phyloP scores from a whole-genome alignment of 2,329 filamentous ascomycete genomes.

The Penicillium hordei region DNA sequence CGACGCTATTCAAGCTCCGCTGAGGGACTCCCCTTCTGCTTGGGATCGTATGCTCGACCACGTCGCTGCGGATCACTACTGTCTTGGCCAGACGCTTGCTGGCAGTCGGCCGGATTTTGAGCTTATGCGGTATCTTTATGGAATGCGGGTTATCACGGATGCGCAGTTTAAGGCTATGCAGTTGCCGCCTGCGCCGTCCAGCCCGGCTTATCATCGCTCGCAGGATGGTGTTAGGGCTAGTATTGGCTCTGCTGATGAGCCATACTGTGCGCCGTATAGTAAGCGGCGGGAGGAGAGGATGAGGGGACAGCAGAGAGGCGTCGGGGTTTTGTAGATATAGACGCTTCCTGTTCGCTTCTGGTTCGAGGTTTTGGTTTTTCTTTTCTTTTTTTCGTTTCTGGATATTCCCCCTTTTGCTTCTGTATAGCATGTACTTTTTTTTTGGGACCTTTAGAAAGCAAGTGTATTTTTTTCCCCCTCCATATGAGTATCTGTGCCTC shows the following conservation, averaged over 20 bases:
- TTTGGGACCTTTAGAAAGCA: neutral
- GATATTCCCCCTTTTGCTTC: constrained; percentile 20
- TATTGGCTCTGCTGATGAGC: constrained; percentile 42
- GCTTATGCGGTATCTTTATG: constrained; percentile 48
- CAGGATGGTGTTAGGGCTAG: constrained; percentile 38
- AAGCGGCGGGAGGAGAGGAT: constrained; percentile 41
- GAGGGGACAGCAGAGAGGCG: constrained; percentile 35
- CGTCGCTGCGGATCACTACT: constrained; percentile 43
- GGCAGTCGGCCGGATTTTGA: constrained; percentile 45
- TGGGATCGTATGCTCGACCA: constrained; percentile 48
- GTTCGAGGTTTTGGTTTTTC: neutral
- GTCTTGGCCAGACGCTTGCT: constrained; percentile 42
- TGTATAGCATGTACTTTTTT: constrained; percentile 12
- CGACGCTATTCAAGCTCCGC: neutral
- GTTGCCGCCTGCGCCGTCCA: constrained; percentile 38
- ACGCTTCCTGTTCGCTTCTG: neutral
- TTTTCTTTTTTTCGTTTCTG: constrained; percentile 4
- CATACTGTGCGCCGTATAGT: constrained; percentile 42
- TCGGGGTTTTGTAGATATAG: constrained; percentile 29
- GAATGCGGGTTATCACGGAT: constrained; percentile 42
- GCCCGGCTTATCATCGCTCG: constrained; percentile 39
- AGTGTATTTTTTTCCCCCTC: neutral
- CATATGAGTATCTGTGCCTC: neutral
- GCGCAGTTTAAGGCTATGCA: constrained; percentile 48
- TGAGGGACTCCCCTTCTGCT: constrained; percentile 25